These are phyloP conservation scores for Hippophae gyantsensis DNA, from an alignment of 306 rosid species.

Conservation along the genomic window DNA sequence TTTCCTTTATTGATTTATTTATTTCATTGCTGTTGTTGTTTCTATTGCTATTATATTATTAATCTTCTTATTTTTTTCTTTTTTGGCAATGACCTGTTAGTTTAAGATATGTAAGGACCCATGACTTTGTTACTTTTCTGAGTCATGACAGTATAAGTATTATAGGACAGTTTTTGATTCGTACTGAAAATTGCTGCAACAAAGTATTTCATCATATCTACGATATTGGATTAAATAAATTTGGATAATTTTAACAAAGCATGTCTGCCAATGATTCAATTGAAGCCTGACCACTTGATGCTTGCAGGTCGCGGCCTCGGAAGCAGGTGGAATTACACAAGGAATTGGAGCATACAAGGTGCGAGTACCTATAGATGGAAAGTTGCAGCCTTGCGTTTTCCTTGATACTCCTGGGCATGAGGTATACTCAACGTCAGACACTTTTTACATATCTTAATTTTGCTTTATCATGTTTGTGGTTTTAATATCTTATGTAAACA, in stretches of 20 bases:
- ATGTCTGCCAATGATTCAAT: slow-evolving; percentile 10
- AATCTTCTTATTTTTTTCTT: no score
- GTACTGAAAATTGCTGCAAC: no score
- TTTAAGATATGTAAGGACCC: no score
- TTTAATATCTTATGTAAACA: slow-evolving; percentile 6
- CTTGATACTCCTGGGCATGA: slow-evolving; percentile 98
- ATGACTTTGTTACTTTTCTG: no score
- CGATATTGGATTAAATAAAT: not conserved
- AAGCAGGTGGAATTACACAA: slow-evolving; percentile 99
- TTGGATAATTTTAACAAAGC: slow-evolving; percentile 2
- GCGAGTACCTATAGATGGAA: slow-evolving; percentile 78
- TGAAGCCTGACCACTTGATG: slow-evolving; percentile 22
- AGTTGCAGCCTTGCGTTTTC: slow-evolving; percentile 74
- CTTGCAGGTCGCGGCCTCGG: slow-evolving; percentile 89
- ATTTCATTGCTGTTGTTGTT: not conserved
- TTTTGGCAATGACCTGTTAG: not conserved
- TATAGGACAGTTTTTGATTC: no score
- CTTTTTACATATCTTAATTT: slow-evolving; percentile 7
- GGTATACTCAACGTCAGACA: slow-evolving; percentile 35
- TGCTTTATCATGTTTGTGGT: slow-evolving; percentile 13
- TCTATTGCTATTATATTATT: not conserved
- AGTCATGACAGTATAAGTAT: no score
- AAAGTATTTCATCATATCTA: not conserved
- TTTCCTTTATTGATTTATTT: not conserved
- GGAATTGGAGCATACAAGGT: slow-evolving; percentile 97